Evolutionary conservation across 2,329 filamentous ascomycete genomes (phyloP), one percentile per base, ranked within the genome.

Genomic region (Domatiomyces catenatus): DNA sequence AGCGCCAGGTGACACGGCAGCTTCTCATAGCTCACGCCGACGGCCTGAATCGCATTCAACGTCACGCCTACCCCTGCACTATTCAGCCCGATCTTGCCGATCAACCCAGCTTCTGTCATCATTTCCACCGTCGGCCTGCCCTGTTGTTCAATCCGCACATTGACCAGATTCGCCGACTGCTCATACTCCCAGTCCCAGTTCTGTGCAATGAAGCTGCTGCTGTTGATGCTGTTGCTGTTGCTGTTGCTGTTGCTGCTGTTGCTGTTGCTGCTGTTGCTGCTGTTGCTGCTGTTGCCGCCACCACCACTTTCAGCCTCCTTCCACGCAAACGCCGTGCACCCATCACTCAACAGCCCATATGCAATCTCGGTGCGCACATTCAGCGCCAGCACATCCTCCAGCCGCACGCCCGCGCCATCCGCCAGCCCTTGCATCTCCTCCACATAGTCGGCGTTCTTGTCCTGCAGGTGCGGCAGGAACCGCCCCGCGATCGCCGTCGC

Each of bases 341-440:
- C 77, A 59, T 80, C 77, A 44, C 65, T 72, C 54, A 76, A 75
- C 52, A 73, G 61, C 0, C 76, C 77, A 54, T 76, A 76, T 0
- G 74, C 72, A 47, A 80, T 77, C 59, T 80, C 76, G 0, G 75
- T 80, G 10, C 77, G 70, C 20, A 77, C 75, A 54, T 80, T 80
- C 48, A 80, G 61, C 0, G 77, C 76, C 7, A 80, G 63, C 42
- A 80, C 75, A 20, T 75, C 71, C 7, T 73, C 63, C 1, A 77
- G 54, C n/a, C 69, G 62, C 5, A 69, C 58, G 0, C 61, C 65
- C 0, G 75, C 68, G 5, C 76, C 77, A 24, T 75, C 68, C 1
- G 77, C 75, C 45, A 80, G 68, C 2, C 74, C 64, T 54, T 58
- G 54, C 49, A 66, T 65, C 49, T 67, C 64, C 42, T 64, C 58